Evolutionary conservation across 352 stramenopile species (phyloP).

Genomic region (Phytophthora ohioensis): DNA sequence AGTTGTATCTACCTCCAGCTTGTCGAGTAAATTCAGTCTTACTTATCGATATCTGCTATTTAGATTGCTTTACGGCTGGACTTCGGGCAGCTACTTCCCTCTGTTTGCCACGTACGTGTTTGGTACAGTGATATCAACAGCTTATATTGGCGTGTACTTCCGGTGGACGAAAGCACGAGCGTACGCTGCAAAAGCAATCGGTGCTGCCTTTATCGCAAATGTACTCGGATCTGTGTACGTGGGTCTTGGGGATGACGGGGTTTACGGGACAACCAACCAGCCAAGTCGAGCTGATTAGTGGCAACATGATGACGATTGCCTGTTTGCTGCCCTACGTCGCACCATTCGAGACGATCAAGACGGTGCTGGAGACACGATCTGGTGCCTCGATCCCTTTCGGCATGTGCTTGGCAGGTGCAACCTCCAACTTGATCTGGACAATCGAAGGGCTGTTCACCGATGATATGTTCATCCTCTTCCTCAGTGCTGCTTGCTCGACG

Average conservation of each 20-base stretch:
- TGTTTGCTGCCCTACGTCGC: conserved; percentile 46
- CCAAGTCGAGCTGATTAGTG: conserved; percentile 30
- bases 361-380: conserved; percentile 42
- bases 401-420: conserved; percentile 37
- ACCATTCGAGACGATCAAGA: conserved; percentile 50
- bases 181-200: conserved; percentile 28
- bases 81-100: conserved; percentile 39
- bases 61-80: conserved; percentile 43
- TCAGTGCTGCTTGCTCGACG: conserved; percentile 26
- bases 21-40: background rate
- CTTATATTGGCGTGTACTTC: conserved; percentile 36
- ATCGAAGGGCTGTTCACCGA: conserved; percentile 35
- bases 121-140: conserved; percentile 30
- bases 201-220: conserved; percentile 15
- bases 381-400: conserved; percentile 42
- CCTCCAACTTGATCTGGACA: conserved; percentile 46
- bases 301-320: conserved; percentile 43
- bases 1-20: background rate
- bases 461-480: conserved; percentile 34
- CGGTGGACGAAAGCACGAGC: conserved; percentile 21
- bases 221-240: conserved; percentile 31
- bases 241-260: conserved; percentile 32
- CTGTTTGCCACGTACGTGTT: conserved; percentile 45
- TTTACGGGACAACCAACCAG: conserved; percentile 17
- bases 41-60: background rate